Evolutionary conservation across 495 filamentous ascomycete genomes (phyloP), one percentile per base, ranked within the genome.

Genomic region (Podospora appendiculata): DNA sequence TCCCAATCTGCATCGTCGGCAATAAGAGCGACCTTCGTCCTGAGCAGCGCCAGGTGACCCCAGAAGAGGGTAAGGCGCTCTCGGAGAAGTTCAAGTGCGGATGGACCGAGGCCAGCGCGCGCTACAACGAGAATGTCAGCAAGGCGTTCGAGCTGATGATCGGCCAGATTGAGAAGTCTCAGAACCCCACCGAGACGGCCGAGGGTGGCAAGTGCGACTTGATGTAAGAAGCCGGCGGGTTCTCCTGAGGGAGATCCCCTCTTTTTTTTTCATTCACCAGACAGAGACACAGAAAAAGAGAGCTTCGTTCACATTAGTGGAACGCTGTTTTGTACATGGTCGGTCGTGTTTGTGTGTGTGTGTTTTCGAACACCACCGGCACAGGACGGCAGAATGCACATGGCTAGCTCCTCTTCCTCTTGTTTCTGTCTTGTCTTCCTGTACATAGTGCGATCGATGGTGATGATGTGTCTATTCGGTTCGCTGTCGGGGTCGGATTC

Each of bases 111-210:
- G 90, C 92, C 39, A 93, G 88, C 59, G 93, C 93, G 19, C 81
- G 92, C 45, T 89, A 93, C 68, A 87, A 95, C 64, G 88, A 89
- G 76, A 96, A 97, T 68, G 94, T 99, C 25, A 73, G 71, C 54
- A 90, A 88, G 66, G 88, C 92, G 8, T 99, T 99, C 64, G 92
- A 97, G 67, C 77, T 94, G 47, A 87, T 97, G 75, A 91, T 99
- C 60, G 87, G 80, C 41, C 86, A 97, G 74, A 86, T 99, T 52
- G 94, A 99, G 73, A 96, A 95, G 70, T 81, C 82, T 5, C 88
- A 96, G 70, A 95, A 95, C 67, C 93, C 94, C 3, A 82, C 79
- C 48, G 87, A 94, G 72, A 85, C 89, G 0, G 67, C 88, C 9
- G 85, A 83, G 34, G 85, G 82, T 11, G 84, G 80, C 48, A 95